Base-by-base conservation (phyloP, 805 yeast species). In the Starmerella bombi region DNA sequence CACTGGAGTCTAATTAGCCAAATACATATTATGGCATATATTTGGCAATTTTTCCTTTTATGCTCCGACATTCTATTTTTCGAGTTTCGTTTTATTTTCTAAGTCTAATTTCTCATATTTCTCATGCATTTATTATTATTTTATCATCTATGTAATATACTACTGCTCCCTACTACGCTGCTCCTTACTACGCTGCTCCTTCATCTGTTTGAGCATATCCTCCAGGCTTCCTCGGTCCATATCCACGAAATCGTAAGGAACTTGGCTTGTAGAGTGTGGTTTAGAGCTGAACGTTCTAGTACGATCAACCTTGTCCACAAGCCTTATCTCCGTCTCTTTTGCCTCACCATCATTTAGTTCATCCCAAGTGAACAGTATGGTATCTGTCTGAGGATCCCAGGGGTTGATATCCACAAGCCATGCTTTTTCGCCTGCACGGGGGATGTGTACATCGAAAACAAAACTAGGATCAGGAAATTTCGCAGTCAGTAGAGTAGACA, bases 231-330 rank as follows among this genome's bases (percentile, higher is more conserved):
- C 45, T 1, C 38, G 31, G 8, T 46, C 42, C 53, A 53, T 52
- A 56, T 84, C 91, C 3, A 91, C 80, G 17, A 91, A 74, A 53
- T 91, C 99, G 38, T 71, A 67, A 0, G 99, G 99, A 2, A 91
- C 94, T 53, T 82, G 86, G 57, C 77, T 83, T 52, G 88, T 94
- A 2, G 93, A 74, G 55, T 83, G 88, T 37, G 83, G 93, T 48
- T 80, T 82, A 0, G 75, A 61, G 0, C 83, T 78, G 63, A 85
- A 85, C 23, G 88, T 65, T 0, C 84, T 81, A 5, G 80, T 63
- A 27, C 59, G 42, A 46, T 84, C 81, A 17, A 72, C 73, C 49
- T 74, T 71, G 1, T 74, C 69, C 4, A 88, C 76, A 12, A 88
- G 58, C 23, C 97, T 63, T 17, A 88, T 56, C 21, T 59, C 61